Conservation (phyloP, 23 red algal species). For the Gracilaria gracilis region DNA sequence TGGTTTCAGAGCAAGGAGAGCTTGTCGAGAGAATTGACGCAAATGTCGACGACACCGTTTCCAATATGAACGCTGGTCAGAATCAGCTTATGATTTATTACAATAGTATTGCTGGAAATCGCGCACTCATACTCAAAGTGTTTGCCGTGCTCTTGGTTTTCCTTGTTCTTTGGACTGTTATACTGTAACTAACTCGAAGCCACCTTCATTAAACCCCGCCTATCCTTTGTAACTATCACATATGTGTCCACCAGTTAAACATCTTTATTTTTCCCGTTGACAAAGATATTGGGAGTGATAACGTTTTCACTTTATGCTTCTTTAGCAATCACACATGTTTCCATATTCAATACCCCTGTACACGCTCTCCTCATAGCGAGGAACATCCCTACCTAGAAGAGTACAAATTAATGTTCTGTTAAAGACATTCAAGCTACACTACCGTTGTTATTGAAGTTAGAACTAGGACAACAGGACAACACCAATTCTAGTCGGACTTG, state of each 20-base stretch:
- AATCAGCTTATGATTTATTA: slow-evolving; percentile 94
- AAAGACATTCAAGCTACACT: no score
- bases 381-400: background rate
- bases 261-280: background rate
- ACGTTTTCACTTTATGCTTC: slow-evolving; percentile 1
- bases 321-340: background rate
- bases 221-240: background rate
- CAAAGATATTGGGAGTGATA: background rate
- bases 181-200: slow-evolving; percentile 69
- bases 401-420: no score
- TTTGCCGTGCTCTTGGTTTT: slow-evolving; percentile 89
- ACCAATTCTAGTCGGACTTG: slow-evolving; percentile 18
- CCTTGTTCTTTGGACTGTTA: slow-evolving; percentile 93
- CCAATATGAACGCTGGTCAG: slow-evolving; percentile 88
- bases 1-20: slow-evolving; percentile 99
- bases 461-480: background rate
- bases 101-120: slow-evolving; percentile 87
- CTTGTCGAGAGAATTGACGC: slow-evolving; percentile 97
- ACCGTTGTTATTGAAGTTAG: background rate
- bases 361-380: background rate
- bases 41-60: slow-evolving; percentile 91
- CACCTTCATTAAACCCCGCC: background rate
- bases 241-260: background rate
- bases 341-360: background rate
- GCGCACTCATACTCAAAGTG: slow-evolving; percentile 96